Evolutionary conservation across 768 basidiomycete species (phyloP).

Genomic region (Cystofilobasidium bisporidii): DNA sequence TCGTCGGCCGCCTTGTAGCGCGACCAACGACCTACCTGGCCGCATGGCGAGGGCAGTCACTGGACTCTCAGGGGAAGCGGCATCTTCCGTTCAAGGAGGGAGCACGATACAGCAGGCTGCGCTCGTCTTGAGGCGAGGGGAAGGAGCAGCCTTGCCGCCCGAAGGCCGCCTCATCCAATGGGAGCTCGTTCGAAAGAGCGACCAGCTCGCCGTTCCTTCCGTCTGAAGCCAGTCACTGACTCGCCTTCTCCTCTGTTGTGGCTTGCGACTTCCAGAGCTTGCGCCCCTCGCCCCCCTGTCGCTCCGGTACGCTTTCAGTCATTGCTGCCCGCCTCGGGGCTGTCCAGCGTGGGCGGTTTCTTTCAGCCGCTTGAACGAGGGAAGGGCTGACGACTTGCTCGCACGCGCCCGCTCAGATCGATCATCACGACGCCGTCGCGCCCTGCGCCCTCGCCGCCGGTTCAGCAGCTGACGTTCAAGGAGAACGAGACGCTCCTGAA

Average conservation of each 20-base stretch:
- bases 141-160: background rate
- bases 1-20: no score
- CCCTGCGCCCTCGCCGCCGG: constrained; percentile 28
- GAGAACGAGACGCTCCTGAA: constrained; percentile 58
- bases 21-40: no score
- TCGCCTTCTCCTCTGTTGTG: background rate
- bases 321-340: background rate
- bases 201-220: no score
- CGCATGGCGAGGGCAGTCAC: no score
- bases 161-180: background rate
- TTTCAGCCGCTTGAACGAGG: background rate
- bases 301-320: background rate
- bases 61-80: no score
- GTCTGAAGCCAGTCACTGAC: background rate
- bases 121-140: background rate
- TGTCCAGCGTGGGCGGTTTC: background rate
- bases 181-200: no score
- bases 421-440: constrained; percentile 22
- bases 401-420: background rate
- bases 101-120: background rate
- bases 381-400: no score
- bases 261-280: constrained; percentile 1
- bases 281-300: constrained; percentile 5
- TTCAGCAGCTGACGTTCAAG: constrained; percentile 34
- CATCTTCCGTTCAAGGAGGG: background rate